phyloP scores from a whole-genome alignment of 2,329 filamentous ascomycete species.

The Alternaria rosae region DNA sequence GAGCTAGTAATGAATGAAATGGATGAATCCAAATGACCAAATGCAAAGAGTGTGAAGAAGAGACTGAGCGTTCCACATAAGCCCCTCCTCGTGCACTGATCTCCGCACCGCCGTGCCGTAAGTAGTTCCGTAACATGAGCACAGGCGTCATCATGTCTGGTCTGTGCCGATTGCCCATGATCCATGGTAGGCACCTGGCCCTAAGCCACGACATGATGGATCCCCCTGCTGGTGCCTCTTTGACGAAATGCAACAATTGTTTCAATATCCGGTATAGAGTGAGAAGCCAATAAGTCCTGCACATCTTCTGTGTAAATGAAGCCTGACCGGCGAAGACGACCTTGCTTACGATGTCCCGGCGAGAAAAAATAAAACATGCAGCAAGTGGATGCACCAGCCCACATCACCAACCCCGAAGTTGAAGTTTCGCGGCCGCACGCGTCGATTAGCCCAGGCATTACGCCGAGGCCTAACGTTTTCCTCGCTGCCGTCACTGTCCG shows the following conservation, averaged over 20 bases:
- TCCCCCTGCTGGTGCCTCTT: background rate
- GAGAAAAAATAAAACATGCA: constrained; percentile 18
- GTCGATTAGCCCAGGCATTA: constrained; percentile 16
- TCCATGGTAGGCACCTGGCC: constrained; percentile 19
- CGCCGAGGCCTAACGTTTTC: constrained; percentile 22
- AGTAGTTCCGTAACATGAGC: constrained; percentile 38
- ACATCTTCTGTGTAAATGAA: background rate
- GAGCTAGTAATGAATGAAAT: constrained; percentile 31
- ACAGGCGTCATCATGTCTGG: constrained; percentile 31
- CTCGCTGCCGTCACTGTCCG: constrained; percentile 1
- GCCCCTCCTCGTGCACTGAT: constrained; percentile 28
- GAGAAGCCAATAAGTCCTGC: background rate
- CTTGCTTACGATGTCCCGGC: background rate
- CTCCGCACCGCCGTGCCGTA: constrained; percentile 30
- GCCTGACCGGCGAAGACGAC: background rate
- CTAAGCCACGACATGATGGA: constrained; percentile 14
- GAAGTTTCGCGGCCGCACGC: constrained; percentile 17
- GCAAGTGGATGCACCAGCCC: constrained; percentile 21
- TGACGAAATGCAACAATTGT: background rate
- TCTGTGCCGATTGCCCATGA: constrained; percentile 26
- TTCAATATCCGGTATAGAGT: background rate
- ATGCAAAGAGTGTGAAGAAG: constrained; percentile 21
- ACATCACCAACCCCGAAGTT: constrained; percentile 23
- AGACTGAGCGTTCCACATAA: constrained; percentile 27
- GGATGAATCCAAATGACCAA: constrained; percentile 15